Conservation (phyloP, 73 alveolate genomes). For the Breviolum minutum region DNA sequence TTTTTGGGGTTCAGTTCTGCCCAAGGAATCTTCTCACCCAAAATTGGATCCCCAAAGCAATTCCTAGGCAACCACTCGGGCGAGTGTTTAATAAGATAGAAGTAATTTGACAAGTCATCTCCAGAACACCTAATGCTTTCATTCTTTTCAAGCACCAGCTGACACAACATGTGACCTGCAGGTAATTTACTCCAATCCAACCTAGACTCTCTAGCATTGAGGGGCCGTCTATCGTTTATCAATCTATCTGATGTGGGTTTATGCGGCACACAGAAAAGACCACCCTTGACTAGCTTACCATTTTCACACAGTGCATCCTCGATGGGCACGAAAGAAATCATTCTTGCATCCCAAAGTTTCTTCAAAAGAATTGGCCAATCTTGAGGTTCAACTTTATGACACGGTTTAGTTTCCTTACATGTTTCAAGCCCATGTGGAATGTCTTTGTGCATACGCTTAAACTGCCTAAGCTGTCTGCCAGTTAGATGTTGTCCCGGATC, state of each 20-base stretch:
- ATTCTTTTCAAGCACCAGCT: neutral
- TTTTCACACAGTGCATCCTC: neutral
- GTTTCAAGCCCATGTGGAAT: neutral
- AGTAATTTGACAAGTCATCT: slow-evolving; percentile 7
- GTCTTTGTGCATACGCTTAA: neutral
- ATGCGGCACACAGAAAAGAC: neutral
- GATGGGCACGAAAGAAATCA: neutral
- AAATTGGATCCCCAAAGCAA: neutral
- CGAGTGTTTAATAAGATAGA: neutral
- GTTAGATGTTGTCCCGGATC: neutral
- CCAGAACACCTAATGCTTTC: neutral
- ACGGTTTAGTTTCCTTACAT: neutral
- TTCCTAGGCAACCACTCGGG: neutral
- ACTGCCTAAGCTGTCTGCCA: neutral
- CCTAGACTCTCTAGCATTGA: neutral
- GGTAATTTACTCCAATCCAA: neutral
- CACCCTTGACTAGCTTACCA: neutral
- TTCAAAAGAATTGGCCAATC: neutral
- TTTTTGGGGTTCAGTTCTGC: neutral
- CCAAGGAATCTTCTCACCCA: neutral
- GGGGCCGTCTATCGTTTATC: neutral
- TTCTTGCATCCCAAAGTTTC: neutral
- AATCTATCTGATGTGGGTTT: neutral
- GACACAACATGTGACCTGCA: neutral
- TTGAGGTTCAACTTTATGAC: neutral